These are phyloP conservation scores for Capniomyces stellatus DNA, from an alignment of 371 early-diverging fungal genomes.

Conservation along the genomic window DNA sequence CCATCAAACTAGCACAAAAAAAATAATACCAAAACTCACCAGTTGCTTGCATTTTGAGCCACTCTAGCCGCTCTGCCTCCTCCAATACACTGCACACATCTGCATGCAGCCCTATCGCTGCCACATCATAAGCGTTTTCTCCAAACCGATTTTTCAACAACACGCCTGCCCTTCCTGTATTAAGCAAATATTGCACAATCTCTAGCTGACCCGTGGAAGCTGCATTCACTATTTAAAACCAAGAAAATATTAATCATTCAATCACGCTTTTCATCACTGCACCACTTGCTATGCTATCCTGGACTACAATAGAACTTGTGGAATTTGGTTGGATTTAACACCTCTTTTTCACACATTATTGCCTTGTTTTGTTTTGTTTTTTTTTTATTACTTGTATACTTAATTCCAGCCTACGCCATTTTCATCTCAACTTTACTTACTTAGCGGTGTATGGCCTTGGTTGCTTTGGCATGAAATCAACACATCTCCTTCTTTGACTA, in stretches of 20 bases:
- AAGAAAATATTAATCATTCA: no score
- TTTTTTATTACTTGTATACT: no score
- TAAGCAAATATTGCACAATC: conserved; percentile 46
- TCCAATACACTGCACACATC: conserved; percentile 50
- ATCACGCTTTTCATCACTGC: no score
- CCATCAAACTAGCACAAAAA: neutral
- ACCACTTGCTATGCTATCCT: no score
- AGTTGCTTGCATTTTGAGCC: conserved; percentile 15
- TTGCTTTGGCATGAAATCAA: conserved; percentile 38
- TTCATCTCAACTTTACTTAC: no score
- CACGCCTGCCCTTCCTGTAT: conserved; percentile 41
- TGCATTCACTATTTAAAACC: conserved; percentile 31
- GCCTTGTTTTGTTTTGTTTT: no score
- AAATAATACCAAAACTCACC: no score
- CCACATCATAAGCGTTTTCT: conserved; percentile 67
- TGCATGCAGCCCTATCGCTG: conserved; percentile 41
- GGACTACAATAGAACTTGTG: no score
- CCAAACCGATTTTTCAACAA: conserved; percentile 39
- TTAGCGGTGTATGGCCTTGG: conserved; percentile 58
- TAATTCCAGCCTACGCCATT: no score
- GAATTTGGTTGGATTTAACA: no score
- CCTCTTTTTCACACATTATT: no score
- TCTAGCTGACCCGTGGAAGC: conserved; percentile 47
- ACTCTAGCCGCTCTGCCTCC: conserved; percentile 32
- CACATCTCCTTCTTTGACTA: conserved; percentile 34